Evolutionary conservation across 371 early-diverging fungal species (phyloP), one percentile per base, ranked within the genome.

Genomic region (Lichtheimia hyalospora): DNA sequence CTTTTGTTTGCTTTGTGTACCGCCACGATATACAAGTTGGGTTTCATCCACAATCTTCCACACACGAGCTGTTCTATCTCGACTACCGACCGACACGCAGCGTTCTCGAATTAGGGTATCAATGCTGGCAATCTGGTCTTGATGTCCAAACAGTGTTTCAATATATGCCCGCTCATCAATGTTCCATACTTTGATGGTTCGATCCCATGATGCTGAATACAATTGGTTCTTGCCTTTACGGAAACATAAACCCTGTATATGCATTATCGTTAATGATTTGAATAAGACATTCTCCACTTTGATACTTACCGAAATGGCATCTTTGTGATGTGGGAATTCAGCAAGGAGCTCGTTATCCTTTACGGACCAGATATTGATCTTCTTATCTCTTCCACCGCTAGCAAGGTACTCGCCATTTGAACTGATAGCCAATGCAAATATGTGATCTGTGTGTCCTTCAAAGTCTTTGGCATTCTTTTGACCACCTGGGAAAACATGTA

Each of bases 61-160:
- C 61, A 96, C 60, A 52, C 99, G 83, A 25, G 90, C 84, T 24
- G 96, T 94, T 58, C 89, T 85, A 71, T 98, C 99, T 48, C 99
- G 87, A 8, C 90, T 83, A 25, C 99, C 99, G 12, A 87, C 81
- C n/a, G 97, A 90, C 16, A 98, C 83, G 66, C 97, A 97, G 25
- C 92, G 90, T 68, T 97, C 98, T 48, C 88, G 79, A 20, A 79
- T 76, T 67, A 97, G 78, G 53, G 93, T 82, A 75, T 89, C 92
- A 23, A 98, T 84, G 23, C 71, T 71, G 2, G 86, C 82, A 62
- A 96, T 88, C 34, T 79, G 74, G 73, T 97, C 98, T 75, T 97
- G 98, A 70, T 98, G 99, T 18, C 99, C 99, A 82, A 96, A 97
- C 70, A 98, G 70, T 18, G 99, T 97, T 70, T 98, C 99, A 57